Conservation (phyloP, 139 green algal genomes). For the Tetradesmus obliquus region DNA sequence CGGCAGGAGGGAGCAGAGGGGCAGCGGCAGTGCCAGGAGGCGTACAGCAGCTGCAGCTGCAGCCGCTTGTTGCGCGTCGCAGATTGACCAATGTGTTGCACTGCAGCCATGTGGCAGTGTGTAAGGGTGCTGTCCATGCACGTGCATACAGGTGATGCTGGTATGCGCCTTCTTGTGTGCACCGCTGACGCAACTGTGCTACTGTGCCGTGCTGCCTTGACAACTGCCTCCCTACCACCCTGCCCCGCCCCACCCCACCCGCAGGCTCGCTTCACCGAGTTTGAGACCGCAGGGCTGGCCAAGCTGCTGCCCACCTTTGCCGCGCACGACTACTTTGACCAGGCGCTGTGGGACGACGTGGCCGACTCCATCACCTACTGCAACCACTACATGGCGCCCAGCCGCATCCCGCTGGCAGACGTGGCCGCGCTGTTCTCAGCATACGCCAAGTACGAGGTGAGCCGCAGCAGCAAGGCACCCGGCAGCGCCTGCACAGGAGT, state of each 20-base stretch:
- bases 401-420: neutral
- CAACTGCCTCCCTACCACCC: too few relatives aligned
- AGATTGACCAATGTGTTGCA: too few relatives aligned
- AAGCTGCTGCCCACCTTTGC: constrained; percentile 26
- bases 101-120: too few relatives aligned
- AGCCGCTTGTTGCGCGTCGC: neutral
- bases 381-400: constrained; percentile 52
- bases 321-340: constrained; percentile 43
- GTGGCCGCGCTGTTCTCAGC: constrained; percentile 30
- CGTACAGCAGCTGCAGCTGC: neutral
- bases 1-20: neutral
- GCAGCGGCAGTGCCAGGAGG: neutral
- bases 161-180: neutral
- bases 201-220: neutral
- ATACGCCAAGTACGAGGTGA: constrained; percentile 48
- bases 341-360: constrained; percentile 38
- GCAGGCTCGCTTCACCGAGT: constrained; percentile 46
- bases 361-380: constrained; percentile 50
- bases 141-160: neutral
- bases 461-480: neutral
- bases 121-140: neutral
- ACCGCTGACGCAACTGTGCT: too few relatives aligned
- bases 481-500: neutral
- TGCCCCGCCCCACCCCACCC: neutral
- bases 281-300: constrained; percentile 38